Evolutionary conservation across 2,329 filamentous ascomycete species (phyloP), one percentile per base, ranked within the genome.

Genomic region (Claviceps maximensis): DNA sequence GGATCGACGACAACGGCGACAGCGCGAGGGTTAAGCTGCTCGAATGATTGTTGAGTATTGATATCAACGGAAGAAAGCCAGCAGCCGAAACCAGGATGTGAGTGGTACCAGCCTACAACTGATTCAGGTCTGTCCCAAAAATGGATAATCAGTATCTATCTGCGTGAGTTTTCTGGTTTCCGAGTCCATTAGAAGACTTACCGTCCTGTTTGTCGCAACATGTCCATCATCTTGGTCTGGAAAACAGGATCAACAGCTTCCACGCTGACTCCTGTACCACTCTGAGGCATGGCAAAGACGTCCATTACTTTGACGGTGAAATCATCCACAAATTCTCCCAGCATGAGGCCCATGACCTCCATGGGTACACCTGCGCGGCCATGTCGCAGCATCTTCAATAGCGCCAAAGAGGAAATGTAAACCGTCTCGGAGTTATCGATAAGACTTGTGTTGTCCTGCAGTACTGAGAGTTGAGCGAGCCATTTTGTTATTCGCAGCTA

Each of bases 211-310:
- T 98, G 93, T 65, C 87, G 80, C 68, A 98, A 76, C 93, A 98
- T 97, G 69, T 98, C 93, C 93, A 98, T 98, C 93, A 98, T 98
- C 79, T 96, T 98, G 65, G 89, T 96, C 75, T 98, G 93, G 71
- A 98, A 98, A 36, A 98, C 93, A 10, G 90, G 89, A 68, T 98
- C 93, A 58, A 98, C 93, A 50, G 93, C 94, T 72, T 98, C 93
- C 63, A 98, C 93, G 71, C 89, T 95, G 61, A 98, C 93, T 61
- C 93, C 93, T 1, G 93, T 98, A 72, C 93, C 93, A 62, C 90
- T 96, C 69, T 98, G 93, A 21, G 93, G 93, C 93, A 98, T 98
- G 56, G 93, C 93, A 71, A 98, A 98, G 29, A 98, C 93, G 71
- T 98, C 93, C 60, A 97, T 91, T 15, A 98, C 93, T 60, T 91